Conservation (phyloP, 192 early-diverging fungal species). For the Funneliformis mosseae region DNA sequence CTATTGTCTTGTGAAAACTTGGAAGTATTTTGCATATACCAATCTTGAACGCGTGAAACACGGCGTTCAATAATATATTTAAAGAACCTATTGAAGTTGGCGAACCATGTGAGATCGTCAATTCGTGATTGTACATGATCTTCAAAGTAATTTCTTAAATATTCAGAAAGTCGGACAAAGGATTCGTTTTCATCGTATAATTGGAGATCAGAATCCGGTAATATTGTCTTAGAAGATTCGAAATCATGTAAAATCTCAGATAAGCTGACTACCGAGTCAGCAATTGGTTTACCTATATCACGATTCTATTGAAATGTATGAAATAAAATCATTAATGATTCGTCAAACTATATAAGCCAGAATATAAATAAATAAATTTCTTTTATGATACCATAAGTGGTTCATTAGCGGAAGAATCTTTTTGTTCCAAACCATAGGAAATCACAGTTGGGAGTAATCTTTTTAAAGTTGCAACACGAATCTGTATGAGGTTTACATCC, state of each 20-base stretch:
- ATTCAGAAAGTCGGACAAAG: slow-evolving; percentile 9
- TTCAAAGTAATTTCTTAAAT: slow-evolving; percentile 20
- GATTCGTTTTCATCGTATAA: slow-evolving; percentile 1
- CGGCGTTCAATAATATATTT: slow-evolving; percentile 27
- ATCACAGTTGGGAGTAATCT: neutral
- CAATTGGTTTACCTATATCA: slow-evolving; percentile 9
- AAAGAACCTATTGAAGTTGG: slow-evolving; percentile 13
- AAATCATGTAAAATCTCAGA: neutral
- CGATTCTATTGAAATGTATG: neutral
- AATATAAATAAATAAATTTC: neutral
- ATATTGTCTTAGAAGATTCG: neutral
- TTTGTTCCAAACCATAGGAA: slow-evolving; percentile 17
- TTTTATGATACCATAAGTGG: neutral
- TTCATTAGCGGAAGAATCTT: neutral
- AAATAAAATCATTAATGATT: neutral
- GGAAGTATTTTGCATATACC: slow-evolving; percentile 17
- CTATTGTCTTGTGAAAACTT: slow-evolving; percentile 23
- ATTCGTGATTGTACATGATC: slow-evolving; percentile 7
- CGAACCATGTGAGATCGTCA: slow-evolving; percentile 17
- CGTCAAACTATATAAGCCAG: neutral
- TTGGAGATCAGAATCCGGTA: neutral
- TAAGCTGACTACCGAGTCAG: neutral
- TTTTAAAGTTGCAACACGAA: slow-evolving; percentile 3
- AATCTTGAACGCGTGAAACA: slow-evolving; percentile 13
- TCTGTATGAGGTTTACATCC: slow-evolving; percentile 16